Evolutionary conservation across 352 stramenopile genomes (phyloP), one percentile per base, ranked within the genome.

Genomic region (Phytophthora hibernalis): DNA sequence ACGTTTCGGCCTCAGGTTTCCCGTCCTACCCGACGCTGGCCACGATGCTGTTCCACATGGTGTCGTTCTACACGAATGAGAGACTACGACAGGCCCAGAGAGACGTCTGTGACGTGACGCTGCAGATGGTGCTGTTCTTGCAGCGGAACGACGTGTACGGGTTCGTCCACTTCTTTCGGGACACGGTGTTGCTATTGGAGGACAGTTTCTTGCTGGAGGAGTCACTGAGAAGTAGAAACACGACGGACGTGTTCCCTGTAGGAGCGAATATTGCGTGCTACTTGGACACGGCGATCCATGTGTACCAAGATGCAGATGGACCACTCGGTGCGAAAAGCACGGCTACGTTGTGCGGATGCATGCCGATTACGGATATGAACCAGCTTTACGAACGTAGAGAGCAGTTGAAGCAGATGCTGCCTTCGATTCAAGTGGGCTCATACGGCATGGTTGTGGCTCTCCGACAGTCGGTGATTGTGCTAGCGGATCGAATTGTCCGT

Each of bases 21-120:
- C 66, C 74, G 16, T 81, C 76, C 15, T 87, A 82, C 48, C 66
- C 77, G 11, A 83, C 74, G 2, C 71, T 88, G 33, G 80, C 72
- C 18, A 90, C 74, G 7, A 89, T 92, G 73, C 61, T 91, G 22
- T 86, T 92, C 37, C 90, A 91, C 45, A 86, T 92, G 79, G 52
- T 92, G 8, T 85, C 79, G 12, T 92, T 92, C 40, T 90, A 82
- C 51, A 83, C 74, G 2, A 89, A 83, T 24, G 50, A 70, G 16
- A 61, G 33, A 24, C 64, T 90, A 4, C 54, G 44, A 13, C 54
- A 74, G 8, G 70, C 79, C 1, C 82, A 90, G 35, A 33, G 55
- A 49, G 80, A 77, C 35, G 79, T 92, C 1, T 35, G 84, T 31
- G 54, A 66, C 18, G 81, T 88, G 30, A 76, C 74, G 47, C 61